Base-by-base conservation (phyloP, 257 asterid species). In the Misopates orontium region DNA sequence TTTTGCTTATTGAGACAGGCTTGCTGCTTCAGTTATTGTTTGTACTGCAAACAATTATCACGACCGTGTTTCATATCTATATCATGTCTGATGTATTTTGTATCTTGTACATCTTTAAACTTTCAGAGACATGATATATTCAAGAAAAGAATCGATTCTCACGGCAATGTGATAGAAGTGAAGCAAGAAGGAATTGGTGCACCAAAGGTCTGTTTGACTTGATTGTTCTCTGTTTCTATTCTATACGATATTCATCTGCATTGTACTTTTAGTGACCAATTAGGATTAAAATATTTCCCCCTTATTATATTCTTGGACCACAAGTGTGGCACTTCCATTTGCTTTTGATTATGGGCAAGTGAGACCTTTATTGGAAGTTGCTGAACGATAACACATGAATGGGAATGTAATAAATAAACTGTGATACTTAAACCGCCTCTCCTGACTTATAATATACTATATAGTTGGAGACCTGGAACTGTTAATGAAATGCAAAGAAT, bases 111-210 rank as follows among this genome's bases (percentile, higher is more conserved):
- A 55, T 71, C 31, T 32, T 60, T 66, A 28, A 73, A 73, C 71
- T 73, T 77, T 72, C 87, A 94, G 99, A 89, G 84, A 72, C 99
- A 94, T 57, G 96, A 94, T 68, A 94, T 94, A 78, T 81, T 86
- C 76, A 90, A 88, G 92, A 90, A 85, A 79, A 80, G 99, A 77
- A 84, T 94, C 39, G 94, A 90, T 84, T 74, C 91, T 56, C 87
- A 80, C 70, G 95, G 91, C 64, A 84, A 82, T 73, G 98, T 90
- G 74, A 84, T 90, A 50, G 91, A 88, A 75, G 78, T 77, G 45
- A 85, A 84, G 67, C 92, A 84, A 73, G 96, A 88, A 23, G 91
- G 90, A 70, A 90, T 94, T 67, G 99, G 99, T 71, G 96, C 98
- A 20, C 91, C 98, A 44, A 84, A 83, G 96, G 99, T 94, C 56